A percentile compares a stretch with the other conserved stretches of the same genome.
These are phyloP conservation scores for Rhodofomes roseus DNA, from an alignment of 1,284 basidiomycete species.

Conservation along the genomic window DNA sequence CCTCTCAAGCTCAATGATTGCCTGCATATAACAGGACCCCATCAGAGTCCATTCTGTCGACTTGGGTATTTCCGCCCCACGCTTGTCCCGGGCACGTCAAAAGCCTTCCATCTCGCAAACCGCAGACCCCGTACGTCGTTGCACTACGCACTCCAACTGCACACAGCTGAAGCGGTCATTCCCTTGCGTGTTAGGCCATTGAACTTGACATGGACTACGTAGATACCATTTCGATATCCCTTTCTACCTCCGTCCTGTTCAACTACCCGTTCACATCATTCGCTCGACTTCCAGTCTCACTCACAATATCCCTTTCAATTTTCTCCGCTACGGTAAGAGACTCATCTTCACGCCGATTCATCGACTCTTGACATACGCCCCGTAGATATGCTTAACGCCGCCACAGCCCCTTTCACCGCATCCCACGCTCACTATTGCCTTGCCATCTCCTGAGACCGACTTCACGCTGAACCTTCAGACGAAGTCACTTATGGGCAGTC, in stretches of 20 bases:
- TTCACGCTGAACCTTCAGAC: constrained; percentile 67
- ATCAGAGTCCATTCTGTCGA: constrained; percentile 75
- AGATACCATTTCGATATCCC: constrained; percentile 68
- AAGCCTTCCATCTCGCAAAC: constrained; percentile 22
- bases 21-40: constrained; percentile 49
- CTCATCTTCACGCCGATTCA: not conserved
- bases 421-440: constrained; percentile 51
- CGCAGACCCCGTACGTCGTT: constrained; percentile 22
- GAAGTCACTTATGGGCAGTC: constrained; percentile 77
- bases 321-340: constrained; percentile 63
- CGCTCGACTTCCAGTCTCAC: constrained; percentile 74
- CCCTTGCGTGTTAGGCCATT: constrained; percentile 38
- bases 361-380: not conserved
- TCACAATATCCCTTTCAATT: constrained; percentile 73
- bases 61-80: constrained; percentile 67
- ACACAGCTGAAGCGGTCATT: not conserved
- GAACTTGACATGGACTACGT: constrained; percentile 67
- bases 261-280: constrained; percentile 80
- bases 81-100: constrained; percentile 53
- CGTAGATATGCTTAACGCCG: constrained; percentile 32
- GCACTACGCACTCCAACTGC: not conserved
- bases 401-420: constrained; percentile 30
- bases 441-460: constrained; percentile 38
- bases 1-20: not conserved
- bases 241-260: constrained; percentile 79